Evolutionary conservation across 1,139 yeast species (phyloP), one percentile per base, ranked within the genome.

Genomic region (Groenewaldozyma auringiensis): DNA sequence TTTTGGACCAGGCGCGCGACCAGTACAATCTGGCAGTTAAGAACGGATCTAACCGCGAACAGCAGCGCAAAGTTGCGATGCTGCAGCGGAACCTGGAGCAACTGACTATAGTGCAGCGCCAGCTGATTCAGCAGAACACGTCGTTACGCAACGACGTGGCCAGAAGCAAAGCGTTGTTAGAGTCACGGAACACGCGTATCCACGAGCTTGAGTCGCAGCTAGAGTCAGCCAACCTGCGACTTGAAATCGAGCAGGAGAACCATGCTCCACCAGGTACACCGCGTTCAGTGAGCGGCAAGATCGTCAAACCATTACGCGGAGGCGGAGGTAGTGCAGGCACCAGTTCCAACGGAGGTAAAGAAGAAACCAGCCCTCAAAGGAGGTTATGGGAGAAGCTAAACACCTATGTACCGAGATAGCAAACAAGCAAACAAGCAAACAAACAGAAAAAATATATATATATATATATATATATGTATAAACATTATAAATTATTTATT

Each of bases 281-380:
- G 3, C 43, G 31, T 16, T 35, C 27, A n/a, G 44, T 39, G 20
- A 42, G 43, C 11, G 40, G 43, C 21, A 55, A 79, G 49, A 81
- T 82, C 20, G 79, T 83, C 37, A 81, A 79, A 60, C 89, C 92
- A 1, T 60, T 81, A 49, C 68, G 83, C 43, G 85, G 85, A 1
- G 83, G 83, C 2, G 53, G 50, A 1, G 47, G 39, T 2, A 39
- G 34, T 22, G 29, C 20, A 37, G 37, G 32, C n/a, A n/a, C n/a
- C n/a, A n/a, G 31, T 8, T 25, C 31, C 11, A 25, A 25, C 13
- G 31, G 11, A 8, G 31, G 31, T 8, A 8, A 8, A 25, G 31
- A 8, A 25, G 31, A 25, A 25, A 25, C 31, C 31, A 8, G 11
- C 13, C 31, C 31, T 8, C 31, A 25, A 13, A 25, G n/a, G n/a